phyloP scores from a whole-genome alignment of 352 stramenopile species.

The Phytopythium cucurbitacearum region DNA sequence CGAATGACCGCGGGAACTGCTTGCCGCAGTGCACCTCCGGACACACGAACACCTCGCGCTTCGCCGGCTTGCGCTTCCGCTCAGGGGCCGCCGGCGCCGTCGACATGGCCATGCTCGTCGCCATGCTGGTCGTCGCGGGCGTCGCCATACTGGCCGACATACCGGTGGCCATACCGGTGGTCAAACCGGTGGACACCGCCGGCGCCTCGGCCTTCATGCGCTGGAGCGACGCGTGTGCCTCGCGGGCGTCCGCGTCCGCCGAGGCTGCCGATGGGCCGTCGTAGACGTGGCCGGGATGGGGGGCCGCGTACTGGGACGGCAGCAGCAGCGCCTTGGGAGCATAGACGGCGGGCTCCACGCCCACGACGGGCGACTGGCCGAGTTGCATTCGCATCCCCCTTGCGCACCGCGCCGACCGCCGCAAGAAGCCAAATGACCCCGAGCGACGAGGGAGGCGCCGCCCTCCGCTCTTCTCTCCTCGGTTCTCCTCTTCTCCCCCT shows the following conservation, averaged over 20 bases:
- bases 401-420: not conserved
- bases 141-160: too few species aligned
- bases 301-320: slow-evolving; percentile 11
- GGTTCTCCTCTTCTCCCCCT: too few species aligned
- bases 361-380: slow-evolving; percentile 13
- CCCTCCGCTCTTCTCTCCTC: too few species aligned
- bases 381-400: slow-evolving; percentile 38
- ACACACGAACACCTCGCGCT: slow-evolving; percentile 67
- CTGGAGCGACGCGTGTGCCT: slow-evolving; percentile 6
- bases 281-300: slow-evolving; percentile 14
- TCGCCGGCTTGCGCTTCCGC: slow-evolving; percentile 32
- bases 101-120: slow-evolving; percentile 4
- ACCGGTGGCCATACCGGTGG: too few species aligned
- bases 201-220: slow-evolving; percentile 6
- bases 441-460: too few species aligned
- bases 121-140: not conserved
- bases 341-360: slow-evolving; percentile 22
- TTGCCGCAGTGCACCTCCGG: slow-evolving; percentile 79
- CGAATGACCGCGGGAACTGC: slow-evolving; percentile 80
- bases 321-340: slow-evolving; percentile 13
- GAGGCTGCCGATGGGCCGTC: slow-evolving; percentile 5
- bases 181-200: too few species aligned
- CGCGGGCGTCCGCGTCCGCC: not conserved
- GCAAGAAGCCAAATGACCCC: slow-evolving; percentile 7
- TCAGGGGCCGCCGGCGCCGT: not conserved